A percentile compares a stretch with the other conserved stretches of the same genome.
Conservation (phyloP, 2,329 filamentous ascomycete genomes). For the Phoma sp. region DNA sequence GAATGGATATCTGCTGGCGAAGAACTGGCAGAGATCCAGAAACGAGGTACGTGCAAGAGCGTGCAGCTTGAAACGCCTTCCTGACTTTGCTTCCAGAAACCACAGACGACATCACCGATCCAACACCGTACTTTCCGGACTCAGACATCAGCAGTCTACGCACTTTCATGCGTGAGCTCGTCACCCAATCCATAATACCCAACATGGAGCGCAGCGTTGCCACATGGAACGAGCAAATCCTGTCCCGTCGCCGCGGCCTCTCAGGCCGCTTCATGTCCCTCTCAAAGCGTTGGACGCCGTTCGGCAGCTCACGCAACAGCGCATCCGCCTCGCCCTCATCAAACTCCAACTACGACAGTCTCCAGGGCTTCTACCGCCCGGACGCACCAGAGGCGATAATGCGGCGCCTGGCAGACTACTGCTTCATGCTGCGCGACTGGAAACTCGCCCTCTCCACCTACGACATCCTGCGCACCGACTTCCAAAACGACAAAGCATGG, state of each 20-base stretch:
- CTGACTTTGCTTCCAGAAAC: slow-evolving; percentile 55
- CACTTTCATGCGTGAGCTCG: slow-evolving; percentile 92
- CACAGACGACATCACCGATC: slow-evolving; percentile 73
- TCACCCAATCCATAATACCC: slow-evolving; percentile 91
- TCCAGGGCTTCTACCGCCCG: slow-evolving; percentile 80
- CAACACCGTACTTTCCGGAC: slow-evolving; percentile 83
- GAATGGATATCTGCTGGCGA: slow-evolving; percentile 91
- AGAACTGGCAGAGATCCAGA: slow-evolving; percentile 76
- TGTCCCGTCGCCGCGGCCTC: slow-evolving; percentile 84
- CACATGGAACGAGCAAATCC: slow-evolving; percentile 96
- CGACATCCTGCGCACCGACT: slow-evolving; percentile 86
- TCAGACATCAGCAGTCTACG: slow-evolving; percentile 88
- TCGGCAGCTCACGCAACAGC: slow-evolving; percentile 69
- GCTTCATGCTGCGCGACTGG: slow-evolving; percentile 96
- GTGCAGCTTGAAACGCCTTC: slow-evolving; percentile 9
- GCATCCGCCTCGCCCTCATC: slow-evolving; percentile 58
- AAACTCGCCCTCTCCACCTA: slow-evolving; percentile 92
- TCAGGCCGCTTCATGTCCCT: slow-evolving; percentile 93
- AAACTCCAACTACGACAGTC: slow-evolving; percentile 75
- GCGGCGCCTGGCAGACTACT: slow-evolving; percentile 91
- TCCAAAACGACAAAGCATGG: slow-evolving; percentile 96
- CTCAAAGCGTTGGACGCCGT: slow-evolving; percentile 86
- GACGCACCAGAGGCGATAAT: slow-evolving; percentile 88
- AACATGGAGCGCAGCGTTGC: slow-evolving; percentile 94
- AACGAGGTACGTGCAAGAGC: slow-evolving; percentile 56